These are phyloP conservation scores for Limnanthes douglasii DNA, from an alignment of 345 rosid genomes.

Conservation along the genomic window DNA sequence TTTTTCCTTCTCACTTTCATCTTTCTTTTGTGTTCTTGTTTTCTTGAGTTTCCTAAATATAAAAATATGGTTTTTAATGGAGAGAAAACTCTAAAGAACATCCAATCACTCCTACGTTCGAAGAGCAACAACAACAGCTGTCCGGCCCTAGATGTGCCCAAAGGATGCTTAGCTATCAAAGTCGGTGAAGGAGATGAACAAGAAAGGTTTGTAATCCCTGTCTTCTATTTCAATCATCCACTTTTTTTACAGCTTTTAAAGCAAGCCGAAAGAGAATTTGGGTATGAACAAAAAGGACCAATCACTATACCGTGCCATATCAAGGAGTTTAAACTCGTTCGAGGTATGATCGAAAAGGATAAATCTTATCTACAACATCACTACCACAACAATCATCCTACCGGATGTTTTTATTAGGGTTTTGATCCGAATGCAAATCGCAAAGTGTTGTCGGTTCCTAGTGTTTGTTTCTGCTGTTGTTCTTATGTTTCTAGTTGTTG, in stretches of 20 bases:
- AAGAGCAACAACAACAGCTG: slow-evolving; percentile 13
- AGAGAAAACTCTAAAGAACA: slow-evolving; percentile 12
- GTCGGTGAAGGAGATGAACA: slow-evolving; percentile 36
- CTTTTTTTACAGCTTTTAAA: slow-evolving; percentile 45
- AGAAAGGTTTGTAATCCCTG: slow-evolving; percentile 39
- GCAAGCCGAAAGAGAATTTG: slow-evolving; percentile 46
- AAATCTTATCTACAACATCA: slow-evolving; percentile 28
- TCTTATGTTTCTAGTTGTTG: slow-evolving; percentile 2
- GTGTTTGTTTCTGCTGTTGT: neutral
- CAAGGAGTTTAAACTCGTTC: slow-evolving; percentile 37
- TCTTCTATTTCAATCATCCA: slow-evolving; percentile 42
- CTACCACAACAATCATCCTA: slow-evolving; percentile 16
- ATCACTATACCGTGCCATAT: slow-evolving; percentile 48
- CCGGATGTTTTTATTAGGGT: slow-evolving; percentile 65
- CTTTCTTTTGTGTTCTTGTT: neutral
- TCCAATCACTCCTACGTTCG: slow-evolving; percentile 6
- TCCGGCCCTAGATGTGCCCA: slow-evolving; percentile 27
- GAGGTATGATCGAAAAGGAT: slow-evolving; percentile 45
- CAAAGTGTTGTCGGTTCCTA: neutral
- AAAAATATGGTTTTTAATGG: slow-evolving; percentile 3
- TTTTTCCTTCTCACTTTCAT: no score
- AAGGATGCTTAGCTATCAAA: slow-evolving; percentile 47
- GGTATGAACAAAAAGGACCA: slow-evolving; percentile 53
- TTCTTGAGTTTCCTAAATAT: no score
- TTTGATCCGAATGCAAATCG: slow-evolving; percentile 9